These are phyloP conservation scores for Xylariomycetidae sp. DNA, from an alignment of 2,329 filamentous ascomycete genomes.

Conservation along the genomic window DNA sequence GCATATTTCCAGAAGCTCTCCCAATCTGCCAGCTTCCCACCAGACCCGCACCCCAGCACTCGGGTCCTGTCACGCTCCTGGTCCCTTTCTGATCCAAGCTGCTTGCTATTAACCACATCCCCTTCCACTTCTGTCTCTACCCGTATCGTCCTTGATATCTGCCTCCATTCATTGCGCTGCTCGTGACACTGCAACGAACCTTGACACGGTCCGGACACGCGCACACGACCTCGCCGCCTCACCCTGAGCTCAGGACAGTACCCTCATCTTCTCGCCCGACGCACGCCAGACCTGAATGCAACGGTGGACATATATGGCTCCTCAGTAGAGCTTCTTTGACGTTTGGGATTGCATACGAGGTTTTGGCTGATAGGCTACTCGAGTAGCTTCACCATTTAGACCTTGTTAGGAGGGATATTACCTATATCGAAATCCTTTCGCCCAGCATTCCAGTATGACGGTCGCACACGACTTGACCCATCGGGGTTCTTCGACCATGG, in stretches of 20 bases:
- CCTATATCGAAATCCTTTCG: too few relatives aligned
- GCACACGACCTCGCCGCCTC: too few relatives aligned
- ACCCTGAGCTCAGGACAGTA: too few relatives aligned
- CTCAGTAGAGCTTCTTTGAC: slow-evolving; percentile 29
- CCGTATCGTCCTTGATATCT: slow-evolving; percentile 9
- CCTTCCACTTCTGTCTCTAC: slow-evolving; percentile 14
- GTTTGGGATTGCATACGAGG: slow-evolving; percentile 19
- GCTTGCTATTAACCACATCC: slow-evolving; percentile 18
- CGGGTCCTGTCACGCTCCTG: slow-evolving; percentile 27
- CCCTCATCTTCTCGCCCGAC: slow-evolving; percentile 9
- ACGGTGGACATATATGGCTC: slow-evolving; percentile 29
- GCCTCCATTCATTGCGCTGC: slow-evolving; percentile 8
- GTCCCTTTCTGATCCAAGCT: slow-evolving; percentile 22
- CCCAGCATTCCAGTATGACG: slow-evolving; percentile 59
- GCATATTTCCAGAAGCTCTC: slow-evolving; percentile 30
- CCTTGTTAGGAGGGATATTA: too few relatives aligned
- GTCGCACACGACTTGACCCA: slow-evolving; percentile 68
- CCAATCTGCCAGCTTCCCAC: slow-evolving; percentile 23
- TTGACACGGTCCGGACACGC: too few relatives aligned
- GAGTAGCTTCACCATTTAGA: too few relatives aligned
- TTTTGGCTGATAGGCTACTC: too few relatives aligned
- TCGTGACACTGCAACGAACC: slow-evolving; percentile 7
- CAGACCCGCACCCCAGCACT: slow-evolving; percentile 28
- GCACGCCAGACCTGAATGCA: slow-evolving; percentile 30
- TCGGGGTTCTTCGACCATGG: slow-evolving; percentile 57